Percentiles rank a stretch among this genome's conserved stretches.
These are phyloP conservation scores for Spirogloea muscicola DNA, from an alignment of 139 green algal genomes.

Conservation along the genomic window DNA sequence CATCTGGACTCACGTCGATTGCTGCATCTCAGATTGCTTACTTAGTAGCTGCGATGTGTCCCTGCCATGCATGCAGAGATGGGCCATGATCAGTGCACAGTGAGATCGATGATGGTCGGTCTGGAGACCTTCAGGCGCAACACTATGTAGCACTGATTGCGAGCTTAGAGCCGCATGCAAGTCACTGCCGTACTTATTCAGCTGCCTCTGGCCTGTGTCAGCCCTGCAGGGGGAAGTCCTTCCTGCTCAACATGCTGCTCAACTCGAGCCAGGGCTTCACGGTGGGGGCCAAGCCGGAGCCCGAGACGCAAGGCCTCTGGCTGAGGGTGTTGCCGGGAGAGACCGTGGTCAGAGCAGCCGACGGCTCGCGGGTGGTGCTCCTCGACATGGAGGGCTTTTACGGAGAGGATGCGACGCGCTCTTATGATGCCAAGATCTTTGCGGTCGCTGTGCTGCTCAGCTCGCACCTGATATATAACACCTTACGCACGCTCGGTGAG, in stretches of 20 bases:
- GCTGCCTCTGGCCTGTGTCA: neutral
- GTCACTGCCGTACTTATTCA: too few species aligned
- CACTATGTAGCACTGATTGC: too few species aligned
- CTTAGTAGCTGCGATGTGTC: neutral
- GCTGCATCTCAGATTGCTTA: neutral
- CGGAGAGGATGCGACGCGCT: neutral
- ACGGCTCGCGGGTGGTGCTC: conserved; percentile 4
- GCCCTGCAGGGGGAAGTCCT: conserved; percentile 27
- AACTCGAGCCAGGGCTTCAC: conserved; percentile 22
- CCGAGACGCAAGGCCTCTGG: conserved; percentile 28
- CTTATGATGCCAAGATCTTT: conserved; percentile 33
- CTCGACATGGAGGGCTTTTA: conserved; percentile 16
- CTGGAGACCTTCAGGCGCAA: neutral
- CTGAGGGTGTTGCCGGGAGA: neutral
- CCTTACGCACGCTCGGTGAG: conserved; percentile 8
- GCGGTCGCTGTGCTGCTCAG: conserved; percentile 4
- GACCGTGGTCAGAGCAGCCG: neutral
- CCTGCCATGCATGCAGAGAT: neutral
- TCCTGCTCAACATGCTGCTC: conserved; percentile 36
- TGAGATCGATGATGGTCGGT: neutral
- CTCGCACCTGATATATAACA: conserved; percentile 28
- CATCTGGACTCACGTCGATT: neutral
- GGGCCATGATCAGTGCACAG: neutral
- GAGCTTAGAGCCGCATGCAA: too few species aligned
- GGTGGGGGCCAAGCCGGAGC: conserved; percentile 6